Evolutionary conservation across 2,329 filamentous ascomycete species (phyloP).

Genomic region (Aspergillus transmontanensis): DNA sequence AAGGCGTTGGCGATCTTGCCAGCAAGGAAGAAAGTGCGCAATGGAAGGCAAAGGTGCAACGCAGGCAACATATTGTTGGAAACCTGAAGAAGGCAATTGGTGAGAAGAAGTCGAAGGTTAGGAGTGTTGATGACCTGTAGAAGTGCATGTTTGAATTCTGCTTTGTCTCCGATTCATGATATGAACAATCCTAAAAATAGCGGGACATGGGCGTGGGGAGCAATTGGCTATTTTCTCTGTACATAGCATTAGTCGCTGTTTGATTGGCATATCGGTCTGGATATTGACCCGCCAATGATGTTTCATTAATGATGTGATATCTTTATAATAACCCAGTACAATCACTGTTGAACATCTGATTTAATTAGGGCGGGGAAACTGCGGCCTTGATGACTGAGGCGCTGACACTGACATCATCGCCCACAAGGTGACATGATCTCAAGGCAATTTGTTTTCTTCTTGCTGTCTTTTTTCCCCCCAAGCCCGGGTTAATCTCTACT

Average conservation of each 20-base stretch:
- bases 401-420: conserved; percentile 13
- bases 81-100: conserved; percentile 40
- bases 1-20: conserved; percentile 27
- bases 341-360: not conserved
- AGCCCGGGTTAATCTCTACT: not conserved
- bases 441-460: not conserved
- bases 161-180: conserved; percentile 10
- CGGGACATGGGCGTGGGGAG: conserved; percentile 12
- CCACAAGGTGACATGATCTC: not conserved
- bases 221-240: conserved; percentile 9
- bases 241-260: conserved; percentile 8
- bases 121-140: conserved; percentile 36
- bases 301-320: not conserved
- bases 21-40: conserved; percentile 33
- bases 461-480: not conserved
- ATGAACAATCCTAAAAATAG: conserved; percentile 8
- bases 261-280: not conserved
- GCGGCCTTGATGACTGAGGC: not conserved
- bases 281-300: not conserved
- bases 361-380: not conserved
- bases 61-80: conserved; percentile 37
- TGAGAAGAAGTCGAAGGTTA: conserved; percentile 37
- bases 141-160: conserved; percentile 5
- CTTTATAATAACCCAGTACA: not conserved
- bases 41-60: conserved; percentile 41